Evolutionary conservation across 306 rosid species (phyloP).

Genomic region (Ziziphus jujuba): DNA sequence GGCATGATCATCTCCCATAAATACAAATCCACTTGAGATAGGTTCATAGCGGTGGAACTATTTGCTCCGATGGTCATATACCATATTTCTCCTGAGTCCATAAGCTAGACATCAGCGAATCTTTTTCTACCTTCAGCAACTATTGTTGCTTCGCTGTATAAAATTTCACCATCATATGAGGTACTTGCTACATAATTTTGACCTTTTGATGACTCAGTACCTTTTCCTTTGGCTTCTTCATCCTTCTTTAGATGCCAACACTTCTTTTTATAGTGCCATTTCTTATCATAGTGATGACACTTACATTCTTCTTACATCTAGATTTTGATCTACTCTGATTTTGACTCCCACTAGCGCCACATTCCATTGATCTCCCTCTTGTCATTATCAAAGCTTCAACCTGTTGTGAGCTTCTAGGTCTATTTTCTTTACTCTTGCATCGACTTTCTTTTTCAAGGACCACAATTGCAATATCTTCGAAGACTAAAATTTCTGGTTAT

Average conservation of each 20-base stretch:
- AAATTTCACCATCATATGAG: no score
- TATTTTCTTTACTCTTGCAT: not conserved
- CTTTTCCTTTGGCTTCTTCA: not conserved
- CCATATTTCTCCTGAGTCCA: no score
- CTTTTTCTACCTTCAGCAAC: no score
- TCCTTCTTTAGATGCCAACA: not conserved
- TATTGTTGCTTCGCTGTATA: no score
- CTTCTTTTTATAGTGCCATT: not conserved
- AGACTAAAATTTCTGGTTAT: no score
- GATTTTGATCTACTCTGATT: not conserved
- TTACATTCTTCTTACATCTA: not conserved
- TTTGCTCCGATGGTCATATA: no score
- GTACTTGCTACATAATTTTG: not conserved
- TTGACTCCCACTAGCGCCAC: not conserved
- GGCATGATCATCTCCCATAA: no score
- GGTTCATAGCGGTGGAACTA: no score
- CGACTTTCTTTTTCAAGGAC: no score
- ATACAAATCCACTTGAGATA: no score
- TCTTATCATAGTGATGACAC: not conserved
- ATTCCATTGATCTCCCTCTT: slow-evolving; percentile 1
- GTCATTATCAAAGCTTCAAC: not conserved
- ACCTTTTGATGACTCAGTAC: not conserved
- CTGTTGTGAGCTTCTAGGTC: not conserved
- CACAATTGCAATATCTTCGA: no score
- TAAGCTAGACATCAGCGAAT: no score